These are phyloP conservation scores for Rhododendron ovatum DNA, from an alignment of 148 eudicot genomes.

Conservation along the genomic window DNA sequence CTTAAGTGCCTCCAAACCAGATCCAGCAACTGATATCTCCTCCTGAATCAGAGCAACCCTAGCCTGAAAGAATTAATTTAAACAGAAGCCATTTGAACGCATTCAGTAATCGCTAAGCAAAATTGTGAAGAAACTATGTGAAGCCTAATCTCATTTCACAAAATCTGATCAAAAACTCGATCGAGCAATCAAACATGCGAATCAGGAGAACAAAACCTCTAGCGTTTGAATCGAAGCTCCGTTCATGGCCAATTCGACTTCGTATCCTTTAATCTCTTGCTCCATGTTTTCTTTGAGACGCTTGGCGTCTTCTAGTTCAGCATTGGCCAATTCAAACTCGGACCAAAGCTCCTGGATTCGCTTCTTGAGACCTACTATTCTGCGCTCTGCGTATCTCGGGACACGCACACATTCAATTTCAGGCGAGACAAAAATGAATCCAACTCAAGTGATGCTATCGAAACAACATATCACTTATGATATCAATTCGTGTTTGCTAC, in stretches of 20 bases:
- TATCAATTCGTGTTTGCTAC: not conserved
- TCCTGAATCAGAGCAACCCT: slow-evolving; percentile 51
- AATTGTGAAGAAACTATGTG: not conserved
- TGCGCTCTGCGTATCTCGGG: slow-evolving; percentile 36
- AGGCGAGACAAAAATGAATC: not conserved
- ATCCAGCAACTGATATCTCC: slow-evolving; percentile 55
- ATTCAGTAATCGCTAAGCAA: not conserved
- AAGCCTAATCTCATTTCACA: not conserved
- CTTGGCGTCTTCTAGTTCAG: slow-evolving; percentile 49
- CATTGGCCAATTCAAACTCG: slow-evolving; percentile 36
- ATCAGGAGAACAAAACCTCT: slow-evolving; percentile 34
- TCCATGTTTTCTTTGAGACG: slow-evolving; percentile 51
- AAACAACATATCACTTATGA: not conserved
- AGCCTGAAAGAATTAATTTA: slow-evolving; percentile 32
- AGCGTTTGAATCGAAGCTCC: slow-evolving; percentile 55
- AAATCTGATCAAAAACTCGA: not conserved
- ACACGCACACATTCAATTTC: not conserved
- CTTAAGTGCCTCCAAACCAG: slow-evolving; percentile 55
- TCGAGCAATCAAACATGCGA: not conserved
- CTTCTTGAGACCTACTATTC: slow-evolving; percentile 52
- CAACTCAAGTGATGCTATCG: not conserved
- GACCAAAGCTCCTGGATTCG: slow-evolving; percentile 51
- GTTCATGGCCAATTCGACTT: slow-evolving; percentile 59
- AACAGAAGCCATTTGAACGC: not conserved
- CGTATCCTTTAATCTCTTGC: slow-evolving; percentile 67